Conservation (phyloP, 306 rosid species). For the Luffa acutangula region DNA sequence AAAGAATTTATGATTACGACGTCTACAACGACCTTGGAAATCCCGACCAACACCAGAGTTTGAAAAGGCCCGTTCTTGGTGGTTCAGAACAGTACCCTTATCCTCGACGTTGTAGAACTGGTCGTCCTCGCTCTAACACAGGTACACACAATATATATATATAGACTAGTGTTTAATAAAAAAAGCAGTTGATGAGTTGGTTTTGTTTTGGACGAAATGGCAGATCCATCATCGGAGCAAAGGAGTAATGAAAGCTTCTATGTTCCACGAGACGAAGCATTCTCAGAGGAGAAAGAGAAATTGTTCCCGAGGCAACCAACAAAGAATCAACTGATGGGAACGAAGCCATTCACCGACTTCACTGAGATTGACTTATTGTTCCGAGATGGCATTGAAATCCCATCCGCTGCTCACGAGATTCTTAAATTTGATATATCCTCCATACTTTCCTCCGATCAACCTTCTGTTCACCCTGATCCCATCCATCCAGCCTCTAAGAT, state of each 20-base stretch:
- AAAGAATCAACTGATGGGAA: not conserved
- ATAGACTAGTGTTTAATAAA: no score
- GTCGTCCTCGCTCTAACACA: not conserved
- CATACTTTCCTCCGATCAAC: not conserved
- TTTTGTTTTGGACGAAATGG: not conserved
- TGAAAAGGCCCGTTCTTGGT: slow-evolving; percentile 17
- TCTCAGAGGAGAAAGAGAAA: slow-evolving; percentile 41
- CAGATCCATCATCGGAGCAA: slow-evolving; percentile 39
- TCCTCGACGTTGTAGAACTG: slow-evolving; percentile 23
- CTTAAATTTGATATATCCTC: not conserved
- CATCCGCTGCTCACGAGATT: not conserved
- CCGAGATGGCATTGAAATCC: not conserved
- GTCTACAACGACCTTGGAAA: slow-evolving; percentile 40
- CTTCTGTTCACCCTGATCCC: not conserved
- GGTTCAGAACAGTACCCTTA: slow-evolving; percentile 11
- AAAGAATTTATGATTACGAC: slow-evolving; percentile 39
- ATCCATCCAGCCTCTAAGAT: not conserved
- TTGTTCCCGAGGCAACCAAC: slow-evolving; percentile 9
- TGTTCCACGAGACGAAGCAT: slow-evolving; percentile 60
- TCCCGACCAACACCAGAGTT: slow-evolving; percentile 15
- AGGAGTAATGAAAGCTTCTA: slow-evolving; percentile 22
- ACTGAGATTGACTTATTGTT: not conserved
- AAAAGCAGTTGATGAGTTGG: no score
- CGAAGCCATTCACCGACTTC: not conserved
- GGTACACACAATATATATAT: not conserved